Evolutionary conservation across 2,329 filamentous ascomycete species (phyloP).

Genomic region (Hirsutella minnesotensis): DNA sequence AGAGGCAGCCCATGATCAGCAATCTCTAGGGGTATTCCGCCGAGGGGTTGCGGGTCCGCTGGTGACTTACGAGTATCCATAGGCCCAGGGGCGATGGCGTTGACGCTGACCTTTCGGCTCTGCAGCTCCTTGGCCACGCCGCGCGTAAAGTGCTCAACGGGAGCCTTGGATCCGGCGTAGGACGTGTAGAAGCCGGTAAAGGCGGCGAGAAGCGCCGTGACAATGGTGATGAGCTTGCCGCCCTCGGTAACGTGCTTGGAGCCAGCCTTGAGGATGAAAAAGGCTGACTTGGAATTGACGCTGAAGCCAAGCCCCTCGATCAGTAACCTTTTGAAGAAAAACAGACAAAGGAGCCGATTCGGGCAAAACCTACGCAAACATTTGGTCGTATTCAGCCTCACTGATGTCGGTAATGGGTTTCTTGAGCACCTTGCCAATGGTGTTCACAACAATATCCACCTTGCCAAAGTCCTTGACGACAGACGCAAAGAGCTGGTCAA

Average conservation of each 20-base stretch:
- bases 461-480: slow-evolving; percentile 27
- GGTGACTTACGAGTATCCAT: slow-evolving; percentile 25
- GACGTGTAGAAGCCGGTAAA: slow-evolving; percentile 32
- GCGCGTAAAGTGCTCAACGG: slow-evolving; percentile 26
- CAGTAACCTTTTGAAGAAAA: neutral
- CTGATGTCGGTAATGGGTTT: slow-evolving; percentile 30
- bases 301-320: no score
- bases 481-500: slow-evolving; percentile 26
- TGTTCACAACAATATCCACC: slow-evolving; percentile 38
- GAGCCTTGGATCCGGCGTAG: slow-evolving; percentile 30
- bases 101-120: slow-evolving; percentile 20
- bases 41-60: no score
- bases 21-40: no score
- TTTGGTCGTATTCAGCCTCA: slow-evolving; percentile 32
- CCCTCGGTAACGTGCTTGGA: slow-evolving; percentile 28
- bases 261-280: slow-evolving; percentile 31
- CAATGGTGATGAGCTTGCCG: slow-evolving; percentile 34
- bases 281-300: slow-evolving; percentile 31
- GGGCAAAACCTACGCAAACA: slow-evolving; percentile 35
- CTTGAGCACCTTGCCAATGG: slow-evolving; percentile 35
- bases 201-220: slow-evolving; percentile 31
- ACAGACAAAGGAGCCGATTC: no score
- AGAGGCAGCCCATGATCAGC: no score
- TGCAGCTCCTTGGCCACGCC: slow-evolving; percentile 22
- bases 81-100: slow-evolving; percentile 22